phyloP scores from a whole-genome alignment of 768 basidiomycete genomes.

The Gyrodon lividus region DNA sequence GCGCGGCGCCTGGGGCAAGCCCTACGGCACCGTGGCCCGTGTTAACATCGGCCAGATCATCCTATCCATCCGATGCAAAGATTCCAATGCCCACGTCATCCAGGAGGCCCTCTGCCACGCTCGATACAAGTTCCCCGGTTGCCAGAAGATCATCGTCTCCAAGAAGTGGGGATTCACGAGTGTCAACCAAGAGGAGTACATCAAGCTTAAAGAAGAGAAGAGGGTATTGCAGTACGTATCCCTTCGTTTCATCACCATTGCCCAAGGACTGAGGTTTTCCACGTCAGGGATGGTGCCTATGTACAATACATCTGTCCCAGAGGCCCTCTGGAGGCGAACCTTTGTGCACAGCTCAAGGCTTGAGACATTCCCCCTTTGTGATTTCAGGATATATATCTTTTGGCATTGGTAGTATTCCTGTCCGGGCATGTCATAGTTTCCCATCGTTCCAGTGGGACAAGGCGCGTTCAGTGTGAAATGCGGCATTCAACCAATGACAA shows the following conservation, averaged over 20 bases:
- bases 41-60: conserved; percentile 98
- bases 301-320: conserved; percentile 90
- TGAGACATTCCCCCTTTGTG: conserved; percentile 32
- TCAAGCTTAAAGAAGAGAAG: conserved; percentile 87
- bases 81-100: conserved; percentile 80
- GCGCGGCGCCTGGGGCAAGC: conserved; percentile 99
- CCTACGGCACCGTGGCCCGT: conserved; percentile 93
- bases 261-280: neutral
- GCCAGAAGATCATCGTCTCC: conserved; percentile 94
- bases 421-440: too few species aligned
- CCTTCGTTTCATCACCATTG: neutral
- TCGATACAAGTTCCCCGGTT: conserved; percentile 99
- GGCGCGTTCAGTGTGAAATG: too few species aligned
- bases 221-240: conserved; percentile 77
- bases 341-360: conserved; percentile 79
- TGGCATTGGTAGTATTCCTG: too few species aligned
- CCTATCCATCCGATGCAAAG: conserved; percentile 88
- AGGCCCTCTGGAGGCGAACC: conserved; percentile 82
- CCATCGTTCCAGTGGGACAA: too few species aligned
- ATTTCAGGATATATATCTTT: conserved; percentile 27
- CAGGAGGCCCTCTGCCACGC: conserved; percentile 97
- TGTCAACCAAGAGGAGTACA: conserved; percentile 86
- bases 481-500: too few species aligned
- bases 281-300: conserved; percentile 84
- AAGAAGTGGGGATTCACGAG: conserved; percentile 99